Percentiles rank a stretch among this genome's conserved stretches.
Evolutionary conservation across 2,329 filamentous ascomycete species (phyloP).

Genomic region (Trichoderma oligosporum): DNA sequence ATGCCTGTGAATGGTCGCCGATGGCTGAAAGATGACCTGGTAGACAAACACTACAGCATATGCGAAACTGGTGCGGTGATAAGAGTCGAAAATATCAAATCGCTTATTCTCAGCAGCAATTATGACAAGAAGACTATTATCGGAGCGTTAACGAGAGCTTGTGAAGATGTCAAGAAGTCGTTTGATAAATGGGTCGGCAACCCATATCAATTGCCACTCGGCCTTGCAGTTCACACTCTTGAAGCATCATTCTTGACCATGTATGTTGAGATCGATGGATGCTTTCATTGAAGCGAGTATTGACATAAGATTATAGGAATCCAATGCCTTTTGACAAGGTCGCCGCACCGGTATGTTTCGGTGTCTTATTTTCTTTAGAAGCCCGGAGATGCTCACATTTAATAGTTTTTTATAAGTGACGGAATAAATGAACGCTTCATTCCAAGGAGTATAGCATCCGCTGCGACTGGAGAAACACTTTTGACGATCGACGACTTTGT

Average conservation of each 20-base stretch:
- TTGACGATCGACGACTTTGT: background rate
- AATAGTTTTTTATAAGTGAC: background rate
- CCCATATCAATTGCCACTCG: background rate
- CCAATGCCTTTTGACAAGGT: background rate
- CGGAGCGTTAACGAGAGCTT: background rate
- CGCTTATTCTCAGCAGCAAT: background rate
- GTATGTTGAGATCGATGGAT: background rate
- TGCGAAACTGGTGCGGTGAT: background rate
- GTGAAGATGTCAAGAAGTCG: background rate
- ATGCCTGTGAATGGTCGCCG: slow-evolving; percentile 8
- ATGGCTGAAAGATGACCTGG: background rate
- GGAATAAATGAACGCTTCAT: background rate
- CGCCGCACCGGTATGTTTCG: background rate
- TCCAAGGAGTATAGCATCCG: background rate
- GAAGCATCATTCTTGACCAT: background rate
- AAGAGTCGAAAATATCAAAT: background rate
- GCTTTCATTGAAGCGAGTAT: background rate
- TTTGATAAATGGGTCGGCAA: background rate
- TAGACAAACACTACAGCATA: background rate
- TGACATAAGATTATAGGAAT: background rate
- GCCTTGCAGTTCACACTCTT: background rate
- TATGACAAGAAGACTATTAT: background rate
- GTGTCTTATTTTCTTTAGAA: background rate
- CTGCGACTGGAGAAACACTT: background rate
- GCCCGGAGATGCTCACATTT: background rate